A percentile compares a stretch with the other conserved stretches of the same genome.
phyloP scores from a whole-genome alignment of 2,329 filamentous ascomycete genomes.

The Ambrosiella cleistominuta region DNA sequence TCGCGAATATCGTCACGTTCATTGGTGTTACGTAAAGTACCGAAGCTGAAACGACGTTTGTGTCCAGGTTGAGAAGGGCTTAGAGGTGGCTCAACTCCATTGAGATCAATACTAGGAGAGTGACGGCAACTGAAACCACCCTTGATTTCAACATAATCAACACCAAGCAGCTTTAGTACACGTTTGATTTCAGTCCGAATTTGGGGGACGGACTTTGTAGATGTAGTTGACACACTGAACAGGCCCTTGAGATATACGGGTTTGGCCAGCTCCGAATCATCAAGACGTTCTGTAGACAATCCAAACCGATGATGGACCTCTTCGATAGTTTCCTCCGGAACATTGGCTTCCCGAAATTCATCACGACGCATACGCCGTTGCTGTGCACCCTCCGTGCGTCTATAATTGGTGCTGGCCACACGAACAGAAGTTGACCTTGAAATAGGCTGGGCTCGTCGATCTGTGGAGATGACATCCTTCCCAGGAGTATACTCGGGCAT shows the following conservation, averaged over 20 bases:
- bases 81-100: conserved; percentile 47
- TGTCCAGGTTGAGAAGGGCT: conserved; percentile 39
- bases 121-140: conserved; percentile 86
- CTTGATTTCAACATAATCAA: conserved; percentile 84
- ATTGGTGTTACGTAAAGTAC: conserved; percentile 42
- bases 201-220: conserved; percentile 68
- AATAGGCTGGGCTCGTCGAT: conserved; percentile 32
- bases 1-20: conserved; percentile 58
- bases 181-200: conserved; percentile 84
- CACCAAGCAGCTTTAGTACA: conserved; percentile 69
- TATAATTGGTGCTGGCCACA: conserved; percentile 77
- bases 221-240: conserved; percentile 94
- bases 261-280: conserved; percentile 65
- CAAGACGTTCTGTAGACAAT: conserved; percentile 39
- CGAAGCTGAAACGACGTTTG: conserved; percentile 68
- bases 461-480: conserved; percentile 33
- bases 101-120: conserved; percentile 72
- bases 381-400: conserved; percentile 80
- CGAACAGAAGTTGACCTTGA: conserved; percentile 48
- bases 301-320: conserved; percentile 42
- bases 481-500: conserved; percentile 30
- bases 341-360: conserved; percentile 54
- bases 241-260: conserved; percentile 91
- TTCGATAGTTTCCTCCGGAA: conserved; percentile 79
- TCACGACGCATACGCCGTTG: conserved; percentile 55